Evolutionary conservation across 805 yeast species (phyloP), one percentile per base, ranked within the genome.

Genomic region (Kodamaea nitidulidarum): DNA sequence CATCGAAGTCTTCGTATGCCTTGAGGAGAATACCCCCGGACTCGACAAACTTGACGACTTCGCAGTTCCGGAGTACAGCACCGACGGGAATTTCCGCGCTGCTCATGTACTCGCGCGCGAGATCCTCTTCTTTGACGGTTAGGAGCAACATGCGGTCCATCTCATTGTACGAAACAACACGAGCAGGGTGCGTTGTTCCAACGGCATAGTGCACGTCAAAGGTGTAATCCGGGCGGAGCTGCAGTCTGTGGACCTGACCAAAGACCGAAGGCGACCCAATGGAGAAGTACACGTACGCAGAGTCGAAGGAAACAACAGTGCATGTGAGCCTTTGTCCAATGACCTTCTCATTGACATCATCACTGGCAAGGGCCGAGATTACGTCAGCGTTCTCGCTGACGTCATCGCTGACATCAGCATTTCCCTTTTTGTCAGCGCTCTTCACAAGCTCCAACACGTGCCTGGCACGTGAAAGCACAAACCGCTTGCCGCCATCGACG

Each of bases 161-260:
- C 15, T 60, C 57, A 29, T 86, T 78, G 53, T 63, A 85, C 2
- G 88, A 86, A 21, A 87, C 54, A 6, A 93, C 81, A 60, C 97
- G 79, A 4, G 95, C 95, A 34, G 64, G 61, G 56, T 85, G 91
- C 7, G 67, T 66, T 1, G 95, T 71, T 1, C 90, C 95, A 14
- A 71, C 60, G 30, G 69, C 69, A 62, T 73, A 86, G 55, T 61
- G 76, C 58, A 60, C 65, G 25, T 67, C 73, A 18, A 71, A 48
- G 28, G 64, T 58, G 35, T 70, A 62, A 25, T 67, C 69, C 8
- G 70, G 67, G 43, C 80, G 77, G 31, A 84, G 58, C 48, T 81
- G 81, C 1, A 97, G 84, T 35, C 78, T 67, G 55, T 91, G 96
- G 2, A 81, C 85, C 62, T 81, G 86, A 27, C 95, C 98, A 9